These are phyloP conservation scores for Orbilia oligospora DNA, from an alignment of 2,329 filamentous ascomycete species.

Conservation along the genomic window DNA sequence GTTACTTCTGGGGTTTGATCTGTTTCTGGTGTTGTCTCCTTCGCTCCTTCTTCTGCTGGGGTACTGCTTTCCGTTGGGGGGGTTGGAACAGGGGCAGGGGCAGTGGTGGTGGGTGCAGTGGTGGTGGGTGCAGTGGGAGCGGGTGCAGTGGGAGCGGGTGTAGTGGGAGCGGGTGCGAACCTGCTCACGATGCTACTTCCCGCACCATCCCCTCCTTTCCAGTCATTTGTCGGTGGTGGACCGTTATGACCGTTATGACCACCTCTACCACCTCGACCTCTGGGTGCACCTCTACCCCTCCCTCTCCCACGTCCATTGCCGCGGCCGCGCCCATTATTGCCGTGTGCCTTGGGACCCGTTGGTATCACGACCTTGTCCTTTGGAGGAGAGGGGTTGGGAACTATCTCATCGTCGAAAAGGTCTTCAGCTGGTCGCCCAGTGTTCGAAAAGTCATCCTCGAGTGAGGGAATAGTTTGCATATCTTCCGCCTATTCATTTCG, in stretches of 20 bases:
- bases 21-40: constrained; percentile 16
- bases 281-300: constrained; percentile 22
- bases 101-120: constrained; percentile 40
- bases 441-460: constrained; percentile 63
- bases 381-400: constrained; percentile 60
- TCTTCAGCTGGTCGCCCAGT: constrained; percentile 63
- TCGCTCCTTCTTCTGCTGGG: constrained; percentile 12
- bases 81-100: constrained; percentile 11
- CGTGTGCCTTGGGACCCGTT: constrained; percentile 58
- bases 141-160: constrained; percentile 27
- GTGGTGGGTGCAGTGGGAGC: constrained; percentile 36
- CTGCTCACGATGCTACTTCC: constrained; percentile 38
- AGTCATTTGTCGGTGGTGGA: constrained; percentile 21
- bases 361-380: constrained; percentile 49
- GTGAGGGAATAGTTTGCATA: constrained; percentile 48
- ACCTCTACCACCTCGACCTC: constrained; percentile 39
- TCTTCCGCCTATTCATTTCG: constrained; percentile 40
- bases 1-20: constrained; percentile 29
- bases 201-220: constrained; percentile 40
- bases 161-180: constrained; percentile 41
- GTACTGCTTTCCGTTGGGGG: constrained; percentile 39
- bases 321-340: constrained; percentile 53
- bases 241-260: constrained; percentile 24
- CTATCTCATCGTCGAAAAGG: constrained; percentile 63
- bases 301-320: constrained; percentile 45